Evolutionary conservation across 2,329 filamentous ascomycete genomes (phyloP).

Genomic region (Diaporthe humulicola): DNA sequence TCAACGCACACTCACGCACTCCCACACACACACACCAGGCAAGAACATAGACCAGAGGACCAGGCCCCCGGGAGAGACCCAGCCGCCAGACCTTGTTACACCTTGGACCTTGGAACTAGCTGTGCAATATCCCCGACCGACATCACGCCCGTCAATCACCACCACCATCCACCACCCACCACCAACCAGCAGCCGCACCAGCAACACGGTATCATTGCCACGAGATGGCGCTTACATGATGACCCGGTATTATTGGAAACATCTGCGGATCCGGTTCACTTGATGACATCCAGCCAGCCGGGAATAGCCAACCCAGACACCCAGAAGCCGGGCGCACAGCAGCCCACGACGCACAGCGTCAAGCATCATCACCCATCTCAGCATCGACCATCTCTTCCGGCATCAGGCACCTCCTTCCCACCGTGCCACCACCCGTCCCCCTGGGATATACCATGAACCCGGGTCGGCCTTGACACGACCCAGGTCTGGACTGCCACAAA

Average conservation of each 20-base stretch:
- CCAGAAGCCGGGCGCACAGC: constrained; percentile 8
- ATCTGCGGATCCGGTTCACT: constrained; percentile 28
- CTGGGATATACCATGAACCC: constrained; percentile 28
- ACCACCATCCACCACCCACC: not conserved
- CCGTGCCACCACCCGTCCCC: not conserved
- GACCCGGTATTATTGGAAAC: constrained; percentile 20
- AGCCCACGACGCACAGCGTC: constrained; percentile 6
- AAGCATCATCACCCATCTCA: constrained; percentile 8
- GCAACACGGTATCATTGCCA: constrained; percentile 16
- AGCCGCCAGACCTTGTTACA: constrained; percentile 20
- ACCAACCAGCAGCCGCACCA: constrained; percentile 26
- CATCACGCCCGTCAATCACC: constrained; percentile 9
- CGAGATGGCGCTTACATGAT: constrained; percentile 36
- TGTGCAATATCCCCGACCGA: constrained; percentile 4
- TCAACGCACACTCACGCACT: not conserved
- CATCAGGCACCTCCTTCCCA: not conserved
- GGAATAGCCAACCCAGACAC: not conserved
- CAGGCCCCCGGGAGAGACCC: not conserved
- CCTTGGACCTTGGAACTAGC: not conserved
- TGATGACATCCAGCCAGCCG: constrained; percentile 24
- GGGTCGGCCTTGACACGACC: constrained; percentile 16
- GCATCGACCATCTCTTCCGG: too few species aligned
- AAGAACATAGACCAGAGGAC: not conserved
- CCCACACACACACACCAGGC: not conserved
- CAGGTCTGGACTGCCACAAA: constrained; percentile 8